Percentiles rank a stretch among this genome's conserved stretches.
phyloP scores from a whole-genome alignment of 345 rosid species.

The Camelina laxa region DNA sequence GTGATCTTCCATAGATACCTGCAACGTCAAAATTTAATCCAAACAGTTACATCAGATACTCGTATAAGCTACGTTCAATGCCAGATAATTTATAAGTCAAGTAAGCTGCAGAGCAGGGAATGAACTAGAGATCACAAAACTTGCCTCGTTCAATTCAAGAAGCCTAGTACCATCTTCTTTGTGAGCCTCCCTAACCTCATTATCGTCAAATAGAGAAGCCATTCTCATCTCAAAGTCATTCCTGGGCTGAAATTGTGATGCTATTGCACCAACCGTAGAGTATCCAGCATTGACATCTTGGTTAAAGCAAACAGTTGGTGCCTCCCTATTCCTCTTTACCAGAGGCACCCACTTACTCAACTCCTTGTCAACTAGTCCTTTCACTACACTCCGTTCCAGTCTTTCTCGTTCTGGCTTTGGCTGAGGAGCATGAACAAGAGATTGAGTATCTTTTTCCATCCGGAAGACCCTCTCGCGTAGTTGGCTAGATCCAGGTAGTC shows the following conservation, averaged over 20 bases:
- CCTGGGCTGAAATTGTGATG: conserved; percentile 86
- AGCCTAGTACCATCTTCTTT: conserved; percentile 77
- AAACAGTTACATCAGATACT: conserved; percentile 22
- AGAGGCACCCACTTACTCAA: conserved; percentile 71
- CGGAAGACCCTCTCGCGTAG: conserved; percentile 56
- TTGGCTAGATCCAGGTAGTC: conserved; percentile 58
- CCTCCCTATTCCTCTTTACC: conserved; percentile 83
- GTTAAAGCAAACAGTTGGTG: conserved; percentile 72
- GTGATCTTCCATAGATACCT: conserved; percentile 84
- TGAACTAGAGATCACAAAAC: conserved; percentile 19
- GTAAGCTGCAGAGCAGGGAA: conserved; percentile 9
- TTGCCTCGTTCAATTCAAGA: conserved; percentile 83
- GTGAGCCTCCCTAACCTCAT: conserved; percentile 70
- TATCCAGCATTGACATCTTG: conserved; percentile 67
- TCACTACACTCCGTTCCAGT: conserved; percentile 76
- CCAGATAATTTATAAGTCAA: not conserved
- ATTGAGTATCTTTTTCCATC: conserved; percentile 50
- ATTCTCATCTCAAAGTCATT: conserved; percentile 88
- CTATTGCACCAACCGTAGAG: conserved; percentile 92
- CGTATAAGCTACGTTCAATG: not conserved
- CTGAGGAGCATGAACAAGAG: conserved; percentile 73
- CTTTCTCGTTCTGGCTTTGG: conserved; percentile 66
- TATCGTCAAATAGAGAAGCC: conserved; percentile 64
- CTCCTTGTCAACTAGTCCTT: conserved; percentile 58
- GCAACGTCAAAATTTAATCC: conserved; percentile 32